Evolutionary conservation across 306 rosid genomes (phyloP), one percentile per base, ranked within the genome.

Genomic region (Hylodesmum podocarpum): DNA sequence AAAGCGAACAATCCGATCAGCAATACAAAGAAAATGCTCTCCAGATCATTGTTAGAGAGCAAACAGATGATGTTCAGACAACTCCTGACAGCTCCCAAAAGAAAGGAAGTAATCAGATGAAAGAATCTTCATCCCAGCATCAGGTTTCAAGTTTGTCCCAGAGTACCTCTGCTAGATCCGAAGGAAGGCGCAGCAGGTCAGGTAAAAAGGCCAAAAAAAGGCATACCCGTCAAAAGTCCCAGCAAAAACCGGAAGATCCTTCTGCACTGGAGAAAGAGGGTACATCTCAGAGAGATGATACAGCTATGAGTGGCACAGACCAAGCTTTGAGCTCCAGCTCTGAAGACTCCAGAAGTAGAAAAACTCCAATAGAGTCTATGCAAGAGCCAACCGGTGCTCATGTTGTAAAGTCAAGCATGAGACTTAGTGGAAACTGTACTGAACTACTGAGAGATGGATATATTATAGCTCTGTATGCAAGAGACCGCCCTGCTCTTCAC

Each of bases 181-280:
- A 92, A 68, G 96, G 92, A 76, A 90, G 97, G 66, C 94, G 94
- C 10, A 86, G 94, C 82, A 91, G 96, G 83, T 88, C 98, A 4
- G 96, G 99, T 76, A 91, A 91, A 89, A 95, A 92, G 80, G 94
- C 97, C 27, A 95, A 95, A 80, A 95, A 88, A 86, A 95, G 98
- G 89, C 97, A 92, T 46, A 79, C 87, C 46, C 90, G 83, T 57
- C 97, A 91, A 50, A 95, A 91, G 80, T 84, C 97, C 41, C 91
- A 86, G 78, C 92, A 80, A 81, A 91, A 91, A 71, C 28, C 82
- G 77, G 92, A 88, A 16, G 89, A 89, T 66, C 80, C 90, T 66
- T 90, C 86, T 27, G 39, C 79, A 61, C 73, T 66, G 55, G 97
- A 87, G 80, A 92, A 87, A 82, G 97, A 95, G 83, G 91, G 90